Evolutionary conservation across 1,139 yeast genomes (phyloP), one percentile per base, ranked within the genome.

Genomic region (Debaryomyces fabryi): DNA sequence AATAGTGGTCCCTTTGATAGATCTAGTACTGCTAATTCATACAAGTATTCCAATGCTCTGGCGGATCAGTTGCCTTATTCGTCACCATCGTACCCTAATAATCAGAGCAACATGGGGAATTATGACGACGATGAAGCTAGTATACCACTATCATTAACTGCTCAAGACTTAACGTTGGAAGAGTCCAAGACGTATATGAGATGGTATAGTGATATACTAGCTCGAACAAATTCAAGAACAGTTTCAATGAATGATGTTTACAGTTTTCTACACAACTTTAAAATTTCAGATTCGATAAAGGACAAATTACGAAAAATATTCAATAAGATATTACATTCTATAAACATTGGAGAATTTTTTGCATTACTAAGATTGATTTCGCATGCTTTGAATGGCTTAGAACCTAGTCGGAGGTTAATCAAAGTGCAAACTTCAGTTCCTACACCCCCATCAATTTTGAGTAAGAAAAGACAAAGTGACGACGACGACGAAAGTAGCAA

Each of bases 271-370:
- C 64, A 72, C 52, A 87, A 87, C 62, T 87, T 87, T 67, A 77
- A 74, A 51, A 69, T 87, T 15, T 60, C 81, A 0, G 67, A 67
- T 0, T 54, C 59, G 1, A 58, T 76, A 6, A 78, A 78, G 56
- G 76, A 73, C 8, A 63, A 77, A 47, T 71, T 86, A 45, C 69
- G 67, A 45, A 68, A 69, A 35, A 74, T 86, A 8, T 86, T 86
- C 58, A 67, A 69, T 49, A 77, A 79, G 46, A 76, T 79, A 45
- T 61, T 74, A 30, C 62, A 67, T 47, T 76, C 85, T 9, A 71
- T 86, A 48, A 85, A 85, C 57, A 81, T 86, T 50, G 92, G 92
- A 4, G 89, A 86, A 62, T 87, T 87, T 62, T 87, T 83, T 67
- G 93, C 93, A 1, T 71, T 86, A 39, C 63, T 86, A 47, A 72